These are phyloP conservation scores for Dryas integrifolia DNA, from an alignment of 331 rosid genomes.

Conservation along the genomic window DNA sequence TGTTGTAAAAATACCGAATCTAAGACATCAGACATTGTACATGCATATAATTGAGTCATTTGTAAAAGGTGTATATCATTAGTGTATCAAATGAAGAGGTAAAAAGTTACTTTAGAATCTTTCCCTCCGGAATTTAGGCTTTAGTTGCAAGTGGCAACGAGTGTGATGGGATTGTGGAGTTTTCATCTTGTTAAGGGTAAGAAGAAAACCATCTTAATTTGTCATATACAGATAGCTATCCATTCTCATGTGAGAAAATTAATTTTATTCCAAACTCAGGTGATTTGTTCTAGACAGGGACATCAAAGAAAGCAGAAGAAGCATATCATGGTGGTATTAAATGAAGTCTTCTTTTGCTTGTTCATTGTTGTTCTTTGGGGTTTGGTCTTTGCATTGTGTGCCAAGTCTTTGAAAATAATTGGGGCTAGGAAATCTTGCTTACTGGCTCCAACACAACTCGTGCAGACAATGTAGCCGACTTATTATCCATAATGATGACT, in stretches of 20 bases:
- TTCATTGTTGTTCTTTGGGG: no score
- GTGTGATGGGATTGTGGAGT: background rate
- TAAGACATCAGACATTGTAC: conserved; percentile 17
- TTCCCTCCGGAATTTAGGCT: background rate
- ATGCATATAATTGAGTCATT: conserved; percentile 13
- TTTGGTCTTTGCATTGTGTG: no score
- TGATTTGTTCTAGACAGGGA: background rate
- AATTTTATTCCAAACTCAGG: background rate
- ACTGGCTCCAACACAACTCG: no score
- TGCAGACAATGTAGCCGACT: no score
- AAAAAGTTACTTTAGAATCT: background rate
- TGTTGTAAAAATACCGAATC: background rate
- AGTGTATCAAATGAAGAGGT: background rate
- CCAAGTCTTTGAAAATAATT: no score
- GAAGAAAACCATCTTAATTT: background rate
- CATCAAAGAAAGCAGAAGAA: background rate
- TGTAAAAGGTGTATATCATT: conserved; percentile 15
- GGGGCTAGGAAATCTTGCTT: no score
- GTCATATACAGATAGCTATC: background rate
- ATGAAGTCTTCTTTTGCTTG: background rate
- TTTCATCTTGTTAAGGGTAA: background rate
- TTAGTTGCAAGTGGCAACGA: background rate
- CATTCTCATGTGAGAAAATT: background rate
- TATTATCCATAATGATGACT: no score
- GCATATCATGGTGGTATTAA: background rate